Conservation (phyloP, 108 stramenopile species). For the Poteriospumella lacustris region DNA sequence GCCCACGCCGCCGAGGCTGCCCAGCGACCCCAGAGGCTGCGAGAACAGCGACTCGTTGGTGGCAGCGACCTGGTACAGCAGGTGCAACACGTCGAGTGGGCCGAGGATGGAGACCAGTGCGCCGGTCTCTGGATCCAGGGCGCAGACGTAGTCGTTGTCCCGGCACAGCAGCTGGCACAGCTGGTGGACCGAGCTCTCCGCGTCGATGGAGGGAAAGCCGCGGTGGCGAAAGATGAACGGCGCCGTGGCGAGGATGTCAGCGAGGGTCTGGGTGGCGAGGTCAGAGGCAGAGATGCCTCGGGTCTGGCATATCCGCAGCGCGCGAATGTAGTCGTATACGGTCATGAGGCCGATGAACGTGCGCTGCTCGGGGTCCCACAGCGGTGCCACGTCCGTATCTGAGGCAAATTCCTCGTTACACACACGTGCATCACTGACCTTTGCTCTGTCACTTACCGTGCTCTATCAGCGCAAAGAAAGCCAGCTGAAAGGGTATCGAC, state of each 20-base stretch:
- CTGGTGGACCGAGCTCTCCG: neutral
- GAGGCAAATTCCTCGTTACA: too few species aligned
- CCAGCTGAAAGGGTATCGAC: conserved; percentile 23
- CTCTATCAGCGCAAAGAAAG: conserved; percentile 21
- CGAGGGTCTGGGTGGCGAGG: neutral
- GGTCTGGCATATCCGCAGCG: neutral
- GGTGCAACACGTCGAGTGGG: neutral
- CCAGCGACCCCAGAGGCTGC: neutral
- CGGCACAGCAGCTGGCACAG: neutral
- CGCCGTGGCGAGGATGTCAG: conserved; percentile 1
- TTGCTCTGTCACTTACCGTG: conserved; percentile 10
- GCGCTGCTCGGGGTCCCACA: conserved; percentile 23
- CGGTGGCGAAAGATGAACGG: neutral
- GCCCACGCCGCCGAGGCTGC: neutral
- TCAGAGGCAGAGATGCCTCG: neutral
- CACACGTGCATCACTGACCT: neutral
- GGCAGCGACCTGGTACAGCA: neutral
- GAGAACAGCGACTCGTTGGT: neutral
- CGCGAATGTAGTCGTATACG: neutral
- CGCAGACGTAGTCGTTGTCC: conserved; percentile 9
- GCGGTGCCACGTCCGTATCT: too few species aligned
- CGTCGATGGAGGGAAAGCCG: neutral
- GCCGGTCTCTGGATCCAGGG: neutral
- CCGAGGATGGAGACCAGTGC: conserved; percentile 15
- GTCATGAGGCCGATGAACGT: conserved; percentile 17